Evolutionary conservation across 345 rosid genomes (phyloP), one percentile per base, ranked within the genome.

Genomic region (Eucalyptus cloeziana): DNA sequence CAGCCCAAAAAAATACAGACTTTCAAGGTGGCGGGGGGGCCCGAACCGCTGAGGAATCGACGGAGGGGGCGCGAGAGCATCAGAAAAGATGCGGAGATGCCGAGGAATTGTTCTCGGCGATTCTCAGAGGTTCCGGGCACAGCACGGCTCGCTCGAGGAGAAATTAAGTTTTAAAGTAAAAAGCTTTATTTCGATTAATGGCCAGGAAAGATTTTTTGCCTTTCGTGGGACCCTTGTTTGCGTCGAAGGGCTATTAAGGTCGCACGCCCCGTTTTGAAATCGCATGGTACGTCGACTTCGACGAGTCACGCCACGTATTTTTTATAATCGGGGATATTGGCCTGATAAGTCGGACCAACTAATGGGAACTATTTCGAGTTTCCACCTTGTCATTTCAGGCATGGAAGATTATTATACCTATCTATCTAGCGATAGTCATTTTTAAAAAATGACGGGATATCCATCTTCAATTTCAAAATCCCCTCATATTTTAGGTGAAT

Each of bases 81-180:
- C 45, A n/a, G 37, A 33, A 86, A 86, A 92, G 94, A 92, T 92
- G 93, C 94, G 89, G 92, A 91, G 91, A 93, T 89, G 89, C 91
- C 87, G 49, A 67, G 21, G 45, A 37, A 10, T 5, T 10, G 45
- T 4, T 6, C 10, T 40, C 43, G 83, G 83, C 6, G 83, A 76
- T 40, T 2, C 4, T 76, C 47, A 76, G 8, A 1, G 44, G 45
- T 37, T 76, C 47, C 83, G 47, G 83, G 27, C 6, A 21, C 3
- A 2, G 5, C 47, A 21, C 83, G 47, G 83, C 2, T 76, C 2
- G 45, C 5, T 2, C 1, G 83, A 21, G 83, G 83, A 30, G 15
- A 71, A 71, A 19, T 21, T 1, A 21, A 52, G 58, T 52, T 52
- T 52, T 52, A 52, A 52, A 52, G 58, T 52, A 19, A 13, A 51